phyloP scores from a whole-genome alignment of 2,329 filamentous ascomycete species.

The Metarhizium brunneum region DNA sequence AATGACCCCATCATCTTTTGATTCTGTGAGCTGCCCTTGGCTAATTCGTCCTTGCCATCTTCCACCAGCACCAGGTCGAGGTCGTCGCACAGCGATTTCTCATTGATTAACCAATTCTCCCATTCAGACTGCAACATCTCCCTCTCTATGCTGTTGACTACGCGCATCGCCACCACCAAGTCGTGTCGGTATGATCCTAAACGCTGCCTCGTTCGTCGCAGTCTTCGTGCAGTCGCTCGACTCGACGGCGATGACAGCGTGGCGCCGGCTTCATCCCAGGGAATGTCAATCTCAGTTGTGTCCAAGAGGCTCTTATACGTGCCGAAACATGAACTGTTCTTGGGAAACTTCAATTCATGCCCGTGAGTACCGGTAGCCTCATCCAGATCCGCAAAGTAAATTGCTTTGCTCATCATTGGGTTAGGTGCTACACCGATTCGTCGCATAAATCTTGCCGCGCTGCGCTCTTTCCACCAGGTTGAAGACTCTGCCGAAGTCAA shows the following conservation, averaged over 20 bases:
- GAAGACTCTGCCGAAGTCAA: constrained; percentile 65
- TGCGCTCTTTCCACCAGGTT: constrained; percentile 79
- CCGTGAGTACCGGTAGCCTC: constrained; percentile 40
- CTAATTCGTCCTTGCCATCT: constrained; percentile 12
- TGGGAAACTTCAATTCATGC: constrained; percentile 23
- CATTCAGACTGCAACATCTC: constrained; percentile 83
- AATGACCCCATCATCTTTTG: constrained; percentile 24
- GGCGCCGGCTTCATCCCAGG: constrained; percentile 43
- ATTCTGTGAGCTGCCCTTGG: constrained; percentile 13
- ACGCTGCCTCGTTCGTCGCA: constrained; percentile 72
- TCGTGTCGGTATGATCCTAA: constrained; percentile 83
- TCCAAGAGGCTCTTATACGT: constrained; percentile 53
- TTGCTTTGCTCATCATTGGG: constrained; percentile 69
- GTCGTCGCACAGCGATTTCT: constrained; percentile 66
- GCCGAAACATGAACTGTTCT: constrained; percentile 48
- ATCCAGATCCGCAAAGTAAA: constrained; percentile 76
- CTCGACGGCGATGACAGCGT: constrained; percentile 37
- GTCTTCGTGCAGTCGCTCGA: constrained; percentile 48
- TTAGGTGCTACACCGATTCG: constrained; percentile 73
- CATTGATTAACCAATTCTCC: constrained; percentile 83
- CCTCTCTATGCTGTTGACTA: constrained; percentile 81
- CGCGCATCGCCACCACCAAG: constrained; percentile 77
- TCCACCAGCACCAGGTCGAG: constrained; percentile 35
- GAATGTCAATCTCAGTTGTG: constrained; percentile 46
- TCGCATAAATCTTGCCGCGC: constrained; percentile 71